Base-by-base conservation (phyloP, 441 rosid genomes). In the Jatropha multifida region DNA sequence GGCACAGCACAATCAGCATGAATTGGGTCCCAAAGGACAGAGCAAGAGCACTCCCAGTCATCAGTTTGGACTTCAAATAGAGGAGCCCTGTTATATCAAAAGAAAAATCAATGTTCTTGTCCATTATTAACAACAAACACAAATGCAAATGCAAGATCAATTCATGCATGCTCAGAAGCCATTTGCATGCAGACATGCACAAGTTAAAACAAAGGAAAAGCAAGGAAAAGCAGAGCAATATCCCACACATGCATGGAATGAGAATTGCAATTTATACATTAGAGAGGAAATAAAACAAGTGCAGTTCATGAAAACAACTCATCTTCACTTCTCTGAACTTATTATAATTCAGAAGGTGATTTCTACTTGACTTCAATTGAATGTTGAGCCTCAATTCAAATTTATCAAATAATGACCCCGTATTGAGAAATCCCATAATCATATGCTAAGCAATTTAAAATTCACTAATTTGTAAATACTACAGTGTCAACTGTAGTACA, bases 21-120 rank as follows among this genome's bases (percentile, higher is more conserved):
- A 41, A 77, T 58, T 55, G 98, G 95, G 81, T 96, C 94, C 99
- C 98, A 94, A 40, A 78, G 83, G 76, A 96, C 80, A 76, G 86
- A 85, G 78, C 92, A 88, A 83, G 85, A 96, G 86, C 99, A 96
- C 74, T 91, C 98, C 98, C 99, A 96, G 56, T 88, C 80, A 82
- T 89, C 92, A 72, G 92, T 89, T 83, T 96, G 99, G 79, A 89
- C 90, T 82, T 92, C 97, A 85, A 85, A 87, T 74, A 91, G 86
- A 62, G 99, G 98, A 72, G 98, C 99, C 92, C 99, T 96, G 85
- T 38, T 46, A 71, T 65, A 6, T 46, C 26, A 69, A 75, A 20
- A 74, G 44, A 26, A 9, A 42, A 12, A 5, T 11, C 11, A 54
- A 12, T 23, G n/a, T 15, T 38, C 18, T 37, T 7, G 12, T 20